phyloP scores from a whole-genome alignment of 139 green algal genomes.

The Coccomyxa sp. region DNA sequence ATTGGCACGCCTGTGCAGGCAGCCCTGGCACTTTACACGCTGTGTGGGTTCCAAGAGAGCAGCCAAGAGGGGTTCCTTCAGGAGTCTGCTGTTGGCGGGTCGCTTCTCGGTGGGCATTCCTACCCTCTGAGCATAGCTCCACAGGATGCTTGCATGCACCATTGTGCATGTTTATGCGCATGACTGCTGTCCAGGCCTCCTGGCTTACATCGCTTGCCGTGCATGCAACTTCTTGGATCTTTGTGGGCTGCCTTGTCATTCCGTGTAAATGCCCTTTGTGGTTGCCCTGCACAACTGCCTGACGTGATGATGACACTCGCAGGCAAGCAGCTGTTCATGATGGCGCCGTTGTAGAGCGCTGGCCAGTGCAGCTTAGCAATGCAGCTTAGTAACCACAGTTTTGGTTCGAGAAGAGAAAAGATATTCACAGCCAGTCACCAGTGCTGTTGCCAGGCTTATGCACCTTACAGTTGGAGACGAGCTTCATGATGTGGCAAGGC shows the following conservation, averaged over 20 bases:
- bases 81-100: not conserved
- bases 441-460: too few relatives aligned
- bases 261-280: not conserved
- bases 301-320: not conserved
- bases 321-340: not conserved
- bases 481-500: too few relatives aligned
- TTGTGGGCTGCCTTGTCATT: not conserved
- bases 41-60: not conserved
- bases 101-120: not conserved
- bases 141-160: not conserved
- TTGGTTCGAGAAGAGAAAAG: too few relatives aligned
- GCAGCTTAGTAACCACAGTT: too few relatives aligned
- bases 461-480: too few relatives aligned
- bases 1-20: not conserved
- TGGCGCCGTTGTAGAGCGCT: not conserved
- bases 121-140: too few relatives aligned
- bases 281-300: not conserved
- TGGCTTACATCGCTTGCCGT: not conserved
- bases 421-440: too few relatives aligned
- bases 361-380: too few relatives aligned
- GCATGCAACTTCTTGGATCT: not conserved
- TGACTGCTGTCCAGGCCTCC: not conserved
- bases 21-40: not conserved
- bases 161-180: not conserved
- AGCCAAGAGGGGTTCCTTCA: not conserved